Percentiles rank a stretch among this genome's conserved stretches.
phyloP scores from a whole-genome alignment of 768 basidiomycete species.

The Leccinum broughii region DNA sequence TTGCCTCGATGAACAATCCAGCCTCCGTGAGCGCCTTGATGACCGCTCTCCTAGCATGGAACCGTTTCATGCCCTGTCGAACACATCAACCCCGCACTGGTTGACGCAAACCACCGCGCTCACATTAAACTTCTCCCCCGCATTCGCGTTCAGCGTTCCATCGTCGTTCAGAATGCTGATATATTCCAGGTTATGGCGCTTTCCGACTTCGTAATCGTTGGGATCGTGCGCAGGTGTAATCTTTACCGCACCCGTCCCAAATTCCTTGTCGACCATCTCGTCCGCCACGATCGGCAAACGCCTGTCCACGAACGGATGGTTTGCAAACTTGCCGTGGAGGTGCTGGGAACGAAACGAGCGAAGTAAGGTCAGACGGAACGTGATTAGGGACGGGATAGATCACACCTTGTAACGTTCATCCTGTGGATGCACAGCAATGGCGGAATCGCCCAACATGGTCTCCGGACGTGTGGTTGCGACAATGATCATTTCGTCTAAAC shows the following conservation, averaged over 20 bases:
- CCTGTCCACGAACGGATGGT: slow-evolving; percentile 86
- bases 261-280: slow-evolving; percentile 87
- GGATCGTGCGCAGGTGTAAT: slow-evolving; percentile 98
- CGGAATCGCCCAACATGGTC: slow-evolving; percentile 98
- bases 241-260: slow-evolving; percentile 98
- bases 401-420: slow-evolving; percentile 82
- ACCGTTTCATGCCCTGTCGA: slow-evolving; percentile 90
- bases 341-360: slow-evolving; percentile 47
- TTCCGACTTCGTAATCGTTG: slow-evolving; percentile 94
- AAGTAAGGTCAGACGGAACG: not conserved
- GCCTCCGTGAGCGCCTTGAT: slow-evolving; percentile 80
- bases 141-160: slow-evolving; percentile 91
- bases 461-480: slow-evolving; percentile 98
- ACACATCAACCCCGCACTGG: not conserved
- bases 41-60: slow-evolving; percentile 86
- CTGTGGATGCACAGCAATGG: slow-evolving; percentile 93
- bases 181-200: slow-evolving; percentile 84
- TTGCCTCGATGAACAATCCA: slow-evolving; percentile 85
- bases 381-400: not conserved
- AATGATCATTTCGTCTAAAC: slow-evolving; percentile 80
- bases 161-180: slow-evolving; percentile 96
- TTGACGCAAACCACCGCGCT: slow-evolving; percentile 10
- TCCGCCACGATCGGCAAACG: slow-evolving; percentile 88
- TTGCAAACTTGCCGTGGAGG: slow-evolving; percentile 89
- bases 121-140: slow-evolving; percentile 75